Conservation (phyloP, 1,284 basidiomycete species). For the Trametes pubescens region DNA sequence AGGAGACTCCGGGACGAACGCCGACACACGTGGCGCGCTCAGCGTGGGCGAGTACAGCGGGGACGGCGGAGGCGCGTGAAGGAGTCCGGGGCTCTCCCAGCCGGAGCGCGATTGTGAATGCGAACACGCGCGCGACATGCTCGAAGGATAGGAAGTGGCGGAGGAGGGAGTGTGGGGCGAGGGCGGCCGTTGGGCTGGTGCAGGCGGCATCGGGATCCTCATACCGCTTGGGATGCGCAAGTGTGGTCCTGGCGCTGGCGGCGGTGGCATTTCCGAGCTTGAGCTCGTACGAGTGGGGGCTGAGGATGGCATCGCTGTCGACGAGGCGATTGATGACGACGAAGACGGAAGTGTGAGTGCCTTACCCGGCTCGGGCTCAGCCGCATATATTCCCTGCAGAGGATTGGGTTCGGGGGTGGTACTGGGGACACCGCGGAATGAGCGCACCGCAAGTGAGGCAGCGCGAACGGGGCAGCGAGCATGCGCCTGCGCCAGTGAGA, state of each 20-base stretch:
- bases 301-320: constrained; percentile 7
- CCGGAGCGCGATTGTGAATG: neutral
- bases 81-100: constrained; percentile 5
- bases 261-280: constrained; percentile 4
- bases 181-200: neutral
- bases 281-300: constrained; percentile 1
- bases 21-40: constrained; percentile 15
- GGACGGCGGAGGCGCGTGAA: constrained; percentile 10
- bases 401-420: constrained; percentile 22
- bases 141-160: too few relatives aligned
- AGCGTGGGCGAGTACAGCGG: constrained; percentile 18
- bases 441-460: constrained; percentile 9
- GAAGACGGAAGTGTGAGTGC: constrained; percentile 7
- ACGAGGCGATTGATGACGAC: constrained; percentile 1
- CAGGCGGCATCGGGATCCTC: constrained; percentile 4
- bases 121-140: neutral
- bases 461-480: constrained; percentile 12
- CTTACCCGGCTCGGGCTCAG: constrained; percentile 12
- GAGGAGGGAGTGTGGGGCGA: neutral
- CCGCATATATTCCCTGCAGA: constrained; percentile 21
- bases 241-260: neutral
- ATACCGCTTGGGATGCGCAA: constrained; percentile 16
- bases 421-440: constrained; percentile 5
- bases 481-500: constrained; percentile 1
- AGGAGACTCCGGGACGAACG: constrained; percentile 30